Conservation (phyloP, 1,284 basidiomycete species). For the Irpex sp. region DNA sequence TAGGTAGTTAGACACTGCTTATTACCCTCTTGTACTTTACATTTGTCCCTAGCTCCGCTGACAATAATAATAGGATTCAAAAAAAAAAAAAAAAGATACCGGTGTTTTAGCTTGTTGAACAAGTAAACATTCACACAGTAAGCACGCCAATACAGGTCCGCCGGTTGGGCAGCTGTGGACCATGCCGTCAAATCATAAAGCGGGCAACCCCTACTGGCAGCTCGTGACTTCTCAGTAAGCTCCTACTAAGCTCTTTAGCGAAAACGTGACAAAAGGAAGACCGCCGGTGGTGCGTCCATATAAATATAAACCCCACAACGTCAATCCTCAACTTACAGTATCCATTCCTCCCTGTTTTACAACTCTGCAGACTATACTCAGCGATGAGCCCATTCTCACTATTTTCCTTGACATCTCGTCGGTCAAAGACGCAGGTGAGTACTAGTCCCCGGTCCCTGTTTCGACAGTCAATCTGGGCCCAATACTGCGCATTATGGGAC, state of each 20-base stretch:
- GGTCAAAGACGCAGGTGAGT: background rate
- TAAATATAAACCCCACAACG: background rate
- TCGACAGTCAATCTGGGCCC: background rate
- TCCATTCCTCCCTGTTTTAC: background rate
- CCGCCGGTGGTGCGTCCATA: background rate
- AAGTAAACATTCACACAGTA: background rate
- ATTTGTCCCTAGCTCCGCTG: no score
- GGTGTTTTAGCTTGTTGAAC: background rate
- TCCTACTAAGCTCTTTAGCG: background rate
- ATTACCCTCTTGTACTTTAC: no score
- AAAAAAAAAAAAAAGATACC: background rate
- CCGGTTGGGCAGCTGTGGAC: background rate
- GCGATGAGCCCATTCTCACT: constrained; percentile 4
- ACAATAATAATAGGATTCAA: no score
- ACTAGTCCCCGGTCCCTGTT: background rate
- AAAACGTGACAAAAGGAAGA: background rate
- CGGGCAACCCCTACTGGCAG: background rate
- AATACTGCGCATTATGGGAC: background rate
- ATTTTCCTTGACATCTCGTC: constrained; percentile 1
- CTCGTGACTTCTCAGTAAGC: background rate
- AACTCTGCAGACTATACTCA: background rate
- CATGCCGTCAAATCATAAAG: background rate
- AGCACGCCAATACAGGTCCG: background rate
- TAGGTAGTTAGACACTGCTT: no score
- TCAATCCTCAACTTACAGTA: background rate